A percentile compares a stretch with the other conserved stretches of the same genome.
phyloP scores from a whole-genome alignment of 2,329 filamentous ascomycete species.

The Arthrobotrys megalospora region DNA sequence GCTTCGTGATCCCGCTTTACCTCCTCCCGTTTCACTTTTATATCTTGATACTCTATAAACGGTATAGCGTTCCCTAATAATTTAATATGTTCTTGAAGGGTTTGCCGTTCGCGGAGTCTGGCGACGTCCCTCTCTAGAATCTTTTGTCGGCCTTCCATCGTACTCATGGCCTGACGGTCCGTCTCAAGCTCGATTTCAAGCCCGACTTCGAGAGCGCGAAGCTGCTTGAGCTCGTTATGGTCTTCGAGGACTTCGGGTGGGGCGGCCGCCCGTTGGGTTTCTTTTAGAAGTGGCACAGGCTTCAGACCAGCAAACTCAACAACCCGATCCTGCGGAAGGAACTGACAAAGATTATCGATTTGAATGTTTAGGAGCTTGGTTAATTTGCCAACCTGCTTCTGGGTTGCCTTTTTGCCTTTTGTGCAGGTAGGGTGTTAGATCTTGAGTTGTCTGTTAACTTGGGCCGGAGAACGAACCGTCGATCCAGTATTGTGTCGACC shows the following conservation, averaged over 20 bases:
- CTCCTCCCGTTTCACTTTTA: conserved; percentile 70
- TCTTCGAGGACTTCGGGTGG: conserved; percentile 83
- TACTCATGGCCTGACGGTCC: conserved; percentile 25
- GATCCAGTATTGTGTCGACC: conserved; percentile 83
- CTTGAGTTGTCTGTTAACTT: not conserved
- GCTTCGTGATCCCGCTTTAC: conserved; percentile 73
- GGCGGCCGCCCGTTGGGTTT: conserved; percentile 90
- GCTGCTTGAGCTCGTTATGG: conserved; percentile 80
- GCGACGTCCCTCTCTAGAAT: conserved; percentile 86
- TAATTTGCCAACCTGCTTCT: conserved; percentile 68
- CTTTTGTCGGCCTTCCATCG: conserved; percentile 79
- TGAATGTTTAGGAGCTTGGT: conserved; percentile 85
- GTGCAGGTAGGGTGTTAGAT: not conserved
- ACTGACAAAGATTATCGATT: conserved; percentile 97
- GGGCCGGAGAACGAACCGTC: conserved; percentile 73
- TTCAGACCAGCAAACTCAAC: conserved; percentile 90
- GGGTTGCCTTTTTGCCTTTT: conserved; percentile 47
- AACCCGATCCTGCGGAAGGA: conserved; percentile 94
- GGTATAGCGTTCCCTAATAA: conserved; percentile 78
- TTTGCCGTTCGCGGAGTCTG: conserved; percentile 81
- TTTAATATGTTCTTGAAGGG: conserved; percentile 76
- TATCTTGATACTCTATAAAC: conserved; percentile 76
- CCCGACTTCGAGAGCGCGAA: conserved; percentile 79
- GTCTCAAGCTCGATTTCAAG: conserved; percentile 73
- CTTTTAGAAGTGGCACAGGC: conserved; percentile 83